phyloP scores from a whole-genome alignment of 2,329 filamentous ascomycete species.

The Trichoderma aggressivum region DNA sequence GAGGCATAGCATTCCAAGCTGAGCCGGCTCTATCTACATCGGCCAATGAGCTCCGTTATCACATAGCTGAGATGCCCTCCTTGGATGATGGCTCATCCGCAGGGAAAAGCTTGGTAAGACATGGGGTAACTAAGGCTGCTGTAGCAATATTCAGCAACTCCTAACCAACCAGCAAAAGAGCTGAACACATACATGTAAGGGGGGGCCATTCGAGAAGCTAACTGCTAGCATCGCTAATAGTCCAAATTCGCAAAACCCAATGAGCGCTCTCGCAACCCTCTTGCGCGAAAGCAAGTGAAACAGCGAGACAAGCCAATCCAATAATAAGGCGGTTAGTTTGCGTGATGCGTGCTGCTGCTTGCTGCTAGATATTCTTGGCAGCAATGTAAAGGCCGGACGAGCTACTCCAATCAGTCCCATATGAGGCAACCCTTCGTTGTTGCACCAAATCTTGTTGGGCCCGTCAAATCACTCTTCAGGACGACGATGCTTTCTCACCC shows the following conservation, averaged over 20 bases:
- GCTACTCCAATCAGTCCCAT: not conserved
- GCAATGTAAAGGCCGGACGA: not conserved
- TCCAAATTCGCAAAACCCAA: not conserved
- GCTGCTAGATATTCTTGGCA: not conserved
- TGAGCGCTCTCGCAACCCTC: not conserved
- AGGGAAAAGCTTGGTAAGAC: not conserved
- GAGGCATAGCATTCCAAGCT: not conserved
- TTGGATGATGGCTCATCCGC: not conserved
- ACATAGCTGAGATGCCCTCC: no score
- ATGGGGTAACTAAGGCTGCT: not conserved
- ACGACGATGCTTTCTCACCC: not conserved
- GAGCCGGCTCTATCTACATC: not conserved
- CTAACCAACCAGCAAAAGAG: not conserved
- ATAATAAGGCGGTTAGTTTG: not conserved
- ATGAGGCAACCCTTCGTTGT: not conserved
- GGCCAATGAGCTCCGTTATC: not conserved
- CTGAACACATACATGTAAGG: not conserved
- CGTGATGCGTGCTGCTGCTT: not conserved
- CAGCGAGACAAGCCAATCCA: not conserved
- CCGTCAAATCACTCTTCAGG: not conserved
- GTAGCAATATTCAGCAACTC: not conserved
- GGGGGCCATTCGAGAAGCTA: not conserved
- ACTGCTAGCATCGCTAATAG: not conserved
- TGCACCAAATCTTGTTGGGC: not conserved
- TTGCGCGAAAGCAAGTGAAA: not conserved